Evolutionary conservation across 495 filamentous ascomycete species (phyloP), one percentile per base, ranked within the genome.

Genomic region (Chlorociboria aeruginascens): DNA sequence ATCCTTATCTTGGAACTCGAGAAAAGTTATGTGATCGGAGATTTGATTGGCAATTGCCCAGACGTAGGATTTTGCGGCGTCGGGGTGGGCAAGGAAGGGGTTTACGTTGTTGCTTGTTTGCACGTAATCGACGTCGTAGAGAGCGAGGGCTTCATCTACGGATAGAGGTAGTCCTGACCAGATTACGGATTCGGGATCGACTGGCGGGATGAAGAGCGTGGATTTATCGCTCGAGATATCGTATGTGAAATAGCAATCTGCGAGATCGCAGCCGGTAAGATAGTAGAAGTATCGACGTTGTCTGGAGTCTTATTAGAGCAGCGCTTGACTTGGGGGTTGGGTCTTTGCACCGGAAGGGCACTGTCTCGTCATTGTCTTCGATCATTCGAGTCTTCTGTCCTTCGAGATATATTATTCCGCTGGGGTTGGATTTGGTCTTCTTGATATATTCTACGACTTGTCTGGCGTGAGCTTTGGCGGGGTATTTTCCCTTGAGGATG

Each of bases 271-370:
- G 55, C 93, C 93, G 12, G 86, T 86, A 25, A 99, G 72, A 66
- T 99, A 97, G 77, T 84, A 95, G 71, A 99, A 97, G 57, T 77
- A 81, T 43, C 93, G 83, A 56, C 89, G 83, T 66, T 99, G 93
- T 53, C 85, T 83, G 41, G 17, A 12, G 32, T 46, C 29, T 47
- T 48, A 36, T 49, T 33, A 55, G 42, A 7, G 32, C 1, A 20
- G 29, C 42, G 35, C 31, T 11, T 12, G 28, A 30, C 0, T 20
- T 9, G 36, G n/a, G 42, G 25, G 7, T 12, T 10, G 28, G 20
- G 14, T 4, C 14, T 17, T 50, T 65, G 41, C 71, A 89, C 85
- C 85, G 72, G 55, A 93, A 93, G 0, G 77, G 85, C 61, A 78
- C 70, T 4, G 78, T 64, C 65, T 83, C 78, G 58, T 95, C 89